These are phyloP conservation scores for Botrytis cinerea DNA, from an alignment of 2,329 filamentous ascomycete species.

Conservation along the genomic window DNA sequence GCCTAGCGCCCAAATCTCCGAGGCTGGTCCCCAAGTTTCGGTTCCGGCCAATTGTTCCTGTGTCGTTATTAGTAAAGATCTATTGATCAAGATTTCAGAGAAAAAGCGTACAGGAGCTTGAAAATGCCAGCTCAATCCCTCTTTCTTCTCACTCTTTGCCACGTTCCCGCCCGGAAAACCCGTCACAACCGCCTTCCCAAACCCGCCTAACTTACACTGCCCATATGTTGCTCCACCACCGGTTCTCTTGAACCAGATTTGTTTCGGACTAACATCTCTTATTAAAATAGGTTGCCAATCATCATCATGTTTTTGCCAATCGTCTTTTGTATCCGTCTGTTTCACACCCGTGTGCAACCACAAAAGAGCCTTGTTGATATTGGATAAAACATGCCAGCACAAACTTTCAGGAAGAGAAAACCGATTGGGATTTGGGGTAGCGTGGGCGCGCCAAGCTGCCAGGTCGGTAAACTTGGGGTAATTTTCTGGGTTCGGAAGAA, in stretches of 20 bases:
- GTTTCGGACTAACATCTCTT: slow-evolving; percentile 49
- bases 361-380: slow-evolving; percentile 51
- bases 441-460: slow-evolving; percentile 32
- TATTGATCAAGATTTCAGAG: rapidly evolving
- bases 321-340: slow-evolving; percentile 32
- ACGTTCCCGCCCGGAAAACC: slow-evolving; percentile 29
- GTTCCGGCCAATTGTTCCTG: slow-evolving; percentile 38
- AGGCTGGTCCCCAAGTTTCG: slow-evolving; percentile 28
- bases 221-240: slow-evolving; percentile 53
- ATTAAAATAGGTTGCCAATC: slow-evolving; percentile 57
- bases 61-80: neutral
- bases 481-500: slow-evolving; percentile 41
- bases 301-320: slow-evolving; percentile 39
- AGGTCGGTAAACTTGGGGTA: slow-evolving; percentile 30
- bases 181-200: slow-evolving; percentile 43
- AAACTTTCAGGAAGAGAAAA: slow-evolving; percentile 51
- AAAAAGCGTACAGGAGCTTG: neutral
- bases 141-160: slow-evolving; percentile 27
- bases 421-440: slow-evolving; percentile 34
- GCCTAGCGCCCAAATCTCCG: slow-evolving; percentile 38
- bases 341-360: slow-evolving; percentile 54
- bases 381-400: slow-evolving; percentile 57
- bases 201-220: slow-evolving; percentile 55
- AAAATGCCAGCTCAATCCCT: slow-evolving; percentile 24
- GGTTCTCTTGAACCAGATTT: slow-evolving; percentile 54